A percentile compares a stretch with the other conserved stretches of the same genome.
Evolutionary conservation across 805 yeast species (phyloP).

Genomic region (Dipodascopsis uninucleata): DNA sequence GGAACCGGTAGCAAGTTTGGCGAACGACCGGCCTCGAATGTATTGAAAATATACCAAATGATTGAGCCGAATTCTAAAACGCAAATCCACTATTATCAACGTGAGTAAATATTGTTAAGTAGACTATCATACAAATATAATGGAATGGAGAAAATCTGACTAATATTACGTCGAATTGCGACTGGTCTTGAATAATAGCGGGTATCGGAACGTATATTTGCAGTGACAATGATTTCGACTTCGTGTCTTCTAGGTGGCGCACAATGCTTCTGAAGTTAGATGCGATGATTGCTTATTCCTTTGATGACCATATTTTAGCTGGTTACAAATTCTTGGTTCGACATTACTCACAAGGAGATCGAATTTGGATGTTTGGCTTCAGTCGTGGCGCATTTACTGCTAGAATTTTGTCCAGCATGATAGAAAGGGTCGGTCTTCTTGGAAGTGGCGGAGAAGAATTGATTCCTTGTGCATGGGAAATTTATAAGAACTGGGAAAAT

Average conservation of each 20-base stretch:
- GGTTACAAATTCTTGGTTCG: constrained; percentile 25
- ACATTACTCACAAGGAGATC: constrained; percentile 27
- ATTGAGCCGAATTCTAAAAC: constrained; percentile 4
- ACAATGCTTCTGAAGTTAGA: constrained; percentile 36
- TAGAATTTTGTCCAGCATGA: constrained; percentile 61
- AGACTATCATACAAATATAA: too few relatives aligned
- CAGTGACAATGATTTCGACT: constrained; percentile 3
- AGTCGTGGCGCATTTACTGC: constrained; percentile 63
- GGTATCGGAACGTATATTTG: constrained; percentile 58
- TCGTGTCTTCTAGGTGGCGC: constrained; percentile 6
- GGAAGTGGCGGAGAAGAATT: constrained; percentile 53
- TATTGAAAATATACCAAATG: constrained; percentile 15
- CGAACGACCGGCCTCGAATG: constrained; percentile 13
- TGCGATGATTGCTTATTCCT: constrained; percentile 50
- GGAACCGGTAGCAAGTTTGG: constrained; percentile 21
- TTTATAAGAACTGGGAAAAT: constrained; percentile 50
- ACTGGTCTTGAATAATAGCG: too few relatives aligned
- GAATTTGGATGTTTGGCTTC: constrained; percentile 30
- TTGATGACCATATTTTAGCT: constrained; percentile 54
- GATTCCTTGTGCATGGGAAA: constrained; percentile 59
- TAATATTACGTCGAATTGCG: too few relatives aligned
- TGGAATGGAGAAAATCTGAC: too few relatives aligned
- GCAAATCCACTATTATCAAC: constrained; percentile 20
- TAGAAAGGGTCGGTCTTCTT: constrained; percentile 59
- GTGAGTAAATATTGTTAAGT: constrained; percentile 6